Conservation (phyloP, 2,329 filamentous ascomycete species). For the Cladosporium austrohemisphaericum region DNA sequence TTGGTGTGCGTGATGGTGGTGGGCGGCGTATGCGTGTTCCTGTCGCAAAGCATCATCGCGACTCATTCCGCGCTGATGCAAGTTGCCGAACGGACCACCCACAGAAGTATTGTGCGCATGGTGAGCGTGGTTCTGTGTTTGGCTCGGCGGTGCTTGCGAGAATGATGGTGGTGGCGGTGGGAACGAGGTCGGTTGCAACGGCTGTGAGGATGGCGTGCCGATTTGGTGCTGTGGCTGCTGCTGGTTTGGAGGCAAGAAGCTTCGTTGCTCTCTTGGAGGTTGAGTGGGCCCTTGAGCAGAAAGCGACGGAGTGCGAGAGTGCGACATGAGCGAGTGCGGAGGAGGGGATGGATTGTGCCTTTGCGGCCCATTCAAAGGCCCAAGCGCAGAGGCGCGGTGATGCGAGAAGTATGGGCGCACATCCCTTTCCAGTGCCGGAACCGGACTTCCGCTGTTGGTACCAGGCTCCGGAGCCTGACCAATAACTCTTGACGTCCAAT, state of each 20-base stretch:
- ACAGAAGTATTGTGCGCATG: conserved; percentile 32
- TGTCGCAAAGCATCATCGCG: conserved; percentile 26
- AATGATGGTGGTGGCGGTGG: conserved; percentile 20
- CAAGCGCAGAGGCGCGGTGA: conserved; percentile 28
- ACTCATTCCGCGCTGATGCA: conserved; percentile 27
- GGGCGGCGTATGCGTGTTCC: conserved; percentile 18
- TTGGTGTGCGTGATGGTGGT: conserved; percentile 19
- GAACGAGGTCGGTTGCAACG: conserved; percentile 30
- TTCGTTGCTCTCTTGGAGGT: conserved; percentile 21
- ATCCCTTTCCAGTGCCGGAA: conserved; percentile 27
- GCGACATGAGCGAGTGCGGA: conserved; percentile 27
- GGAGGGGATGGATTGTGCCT: conserved; percentile 35
- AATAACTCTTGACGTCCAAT: conserved; percentile 24
- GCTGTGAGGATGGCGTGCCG: conserved; percentile 19
- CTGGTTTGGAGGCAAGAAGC: conserved; percentile 12
- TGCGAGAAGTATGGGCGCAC: conserved; percentile 27
- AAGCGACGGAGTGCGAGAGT: conserved; percentile 34
- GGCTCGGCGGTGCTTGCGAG: conserved; percentile 23
- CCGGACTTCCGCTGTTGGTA: conserved; percentile 1
- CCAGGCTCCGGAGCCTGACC: conserved; percentile 17
- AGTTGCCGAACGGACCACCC: conserved; percentile 19
- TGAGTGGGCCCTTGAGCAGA: conserved; percentile 21
- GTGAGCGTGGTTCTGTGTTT: conserved; percentile 27
- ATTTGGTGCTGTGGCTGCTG: conserved; percentile 20
- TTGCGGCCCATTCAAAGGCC: conserved; percentile 26